phyloP scores from a whole-genome alignment of 768 basidiomycete genomes.

The Trametopsis cervina region DNA sequence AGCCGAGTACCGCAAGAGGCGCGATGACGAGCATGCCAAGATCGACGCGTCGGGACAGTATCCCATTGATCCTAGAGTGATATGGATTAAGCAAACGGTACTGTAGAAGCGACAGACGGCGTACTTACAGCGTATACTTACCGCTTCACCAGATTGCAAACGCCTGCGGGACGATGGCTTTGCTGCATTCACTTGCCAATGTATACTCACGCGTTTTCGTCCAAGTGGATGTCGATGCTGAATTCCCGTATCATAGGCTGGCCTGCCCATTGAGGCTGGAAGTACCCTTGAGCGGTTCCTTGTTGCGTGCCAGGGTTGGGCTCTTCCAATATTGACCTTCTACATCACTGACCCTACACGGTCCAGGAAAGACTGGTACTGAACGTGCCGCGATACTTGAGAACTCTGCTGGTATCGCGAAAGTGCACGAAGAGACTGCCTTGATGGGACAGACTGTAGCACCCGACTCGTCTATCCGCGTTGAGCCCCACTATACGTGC shows the following conservation, averaged over 20 bases:
- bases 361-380: constrained; percentile 52
- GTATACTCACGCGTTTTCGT: constrained; percentile 31
- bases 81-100: constrained; percentile 91
- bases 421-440: constrained; percentile 69
- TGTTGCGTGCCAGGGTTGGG: background rate
- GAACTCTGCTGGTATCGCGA: constrained; percentile 63
- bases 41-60: constrained; percentile 39
- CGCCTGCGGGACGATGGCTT: constrained; percentile 62
- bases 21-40: constrained; percentile 51
- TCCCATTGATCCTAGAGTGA: constrained; percentile 51
- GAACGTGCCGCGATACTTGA: constrained; percentile 73
- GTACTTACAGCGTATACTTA: no score
- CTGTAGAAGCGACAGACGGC: no score
- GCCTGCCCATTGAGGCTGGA: background rate
- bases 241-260: background rate
- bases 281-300: background rate
- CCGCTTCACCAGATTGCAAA: background rate
- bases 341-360: background rate
- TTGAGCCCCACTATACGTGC: constrained; percentile 79
- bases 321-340: background rate
- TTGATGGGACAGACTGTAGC: constrained; percentile 59
- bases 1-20: constrained; percentile 38
- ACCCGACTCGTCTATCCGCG: constrained; percentile 50
- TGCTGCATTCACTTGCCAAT: constrained; percentile 81
- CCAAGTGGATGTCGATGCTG: background rate